A percentile compares a stretch with the other conserved stretches of the same genome.
Conservation (phyloP, 306 rosid genomes). For the Vigna nakashimae region DNA sequence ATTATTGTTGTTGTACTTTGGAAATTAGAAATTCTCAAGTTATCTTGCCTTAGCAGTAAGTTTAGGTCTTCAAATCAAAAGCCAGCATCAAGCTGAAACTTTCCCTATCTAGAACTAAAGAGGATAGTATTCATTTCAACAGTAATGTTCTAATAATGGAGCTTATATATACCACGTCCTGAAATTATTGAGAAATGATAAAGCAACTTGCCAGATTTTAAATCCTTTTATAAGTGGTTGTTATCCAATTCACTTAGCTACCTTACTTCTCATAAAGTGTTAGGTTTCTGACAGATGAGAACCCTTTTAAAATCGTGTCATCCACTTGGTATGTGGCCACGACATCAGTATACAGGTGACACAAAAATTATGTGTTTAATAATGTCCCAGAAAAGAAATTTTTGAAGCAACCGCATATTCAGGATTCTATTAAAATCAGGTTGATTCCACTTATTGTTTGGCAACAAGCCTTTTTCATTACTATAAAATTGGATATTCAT, state of each 20-base stretch:
- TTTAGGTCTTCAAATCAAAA: conserved; percentile 28
- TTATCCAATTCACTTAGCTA: conserved; percentile 31
- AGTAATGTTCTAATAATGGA: conserved; percentile 17
- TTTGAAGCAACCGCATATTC: conserved; percentile 35
- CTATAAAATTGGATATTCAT: conserved; percentile 39
- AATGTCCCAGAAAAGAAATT: conserved; percentile 27
- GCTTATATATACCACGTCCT: not conserved
- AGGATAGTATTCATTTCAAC: conserved; percentile 26
- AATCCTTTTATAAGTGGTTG: conserved; percentile 35
- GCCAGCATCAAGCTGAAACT: not conserved
- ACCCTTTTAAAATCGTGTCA: conserved; percentile 34
- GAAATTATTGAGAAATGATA: conserved; percentile 45
- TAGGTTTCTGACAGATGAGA: conserved; percentile 32
- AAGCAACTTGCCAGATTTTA: conserved; percentile 15
- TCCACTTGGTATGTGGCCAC: conserved; percentile 37
- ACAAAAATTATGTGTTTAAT: conserved; percentile 33
- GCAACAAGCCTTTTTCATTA: conserved; percentile 43
- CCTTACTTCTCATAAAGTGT: conserved; percentile 13
- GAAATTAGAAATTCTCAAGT: conserved; percentile 8
- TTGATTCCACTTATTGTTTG: conserved; percentile 38
- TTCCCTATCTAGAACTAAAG: conserved; percentile 28
- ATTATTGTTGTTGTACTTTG: conserved; percentile 40
- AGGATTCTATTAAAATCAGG: conserved; percentile 40
- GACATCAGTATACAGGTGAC: not conserved
- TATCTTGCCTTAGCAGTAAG: not conserved